A percentile compares a stretch with the other conserved stretches of the same genome.
Conservation (phyloP, 2,329 filamentous ascomycete genomes). For the Exophiala alcalophila region DNA sequence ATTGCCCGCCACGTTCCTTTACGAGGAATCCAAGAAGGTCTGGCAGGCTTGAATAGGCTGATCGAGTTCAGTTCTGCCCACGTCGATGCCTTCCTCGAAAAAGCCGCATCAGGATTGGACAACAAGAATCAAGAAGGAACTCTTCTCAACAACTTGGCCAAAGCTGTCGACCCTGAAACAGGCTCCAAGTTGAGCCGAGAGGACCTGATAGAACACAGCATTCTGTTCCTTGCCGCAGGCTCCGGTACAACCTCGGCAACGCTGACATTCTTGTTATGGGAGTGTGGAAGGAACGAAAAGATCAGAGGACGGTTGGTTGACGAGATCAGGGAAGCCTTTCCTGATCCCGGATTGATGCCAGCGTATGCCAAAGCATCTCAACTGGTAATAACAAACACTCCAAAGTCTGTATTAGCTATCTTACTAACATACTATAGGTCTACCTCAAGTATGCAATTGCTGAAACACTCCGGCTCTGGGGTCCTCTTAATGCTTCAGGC, state of each 20-base stretch:
- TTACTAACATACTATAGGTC: too few species aligned
- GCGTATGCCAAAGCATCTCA: constrained; percentile 5
- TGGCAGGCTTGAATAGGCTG: constrained; percentile 5
- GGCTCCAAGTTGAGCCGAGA: constrained; percentile 8
- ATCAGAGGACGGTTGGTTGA: not conserved
- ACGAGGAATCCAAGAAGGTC: constrained; percentile 2
- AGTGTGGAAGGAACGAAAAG: constrained; percentile 4
- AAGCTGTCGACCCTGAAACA: constrained; percentile 3
- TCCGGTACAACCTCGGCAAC: constrained; percentile 12
- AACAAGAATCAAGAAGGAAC: constrained; percentile 1
- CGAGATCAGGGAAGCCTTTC: constrained; percentile 6
- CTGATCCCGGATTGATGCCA: constrained; percentile 2
- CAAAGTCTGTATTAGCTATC: too few species aligned
- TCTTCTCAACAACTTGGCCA: constrained; percentile 4
- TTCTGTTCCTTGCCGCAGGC: constrained; percentile 10
- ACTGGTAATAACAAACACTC: constrained; percentile 2
- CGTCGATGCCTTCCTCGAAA: constrained; percentile 1
- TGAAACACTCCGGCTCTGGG: constrained; percentile 2
- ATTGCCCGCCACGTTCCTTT: constrained; percentile 4
- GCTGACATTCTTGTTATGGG: constrained; percentile 3
- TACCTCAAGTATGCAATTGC: not conserved
- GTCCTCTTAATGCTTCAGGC: not conserved
- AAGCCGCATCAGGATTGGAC: not conserved
- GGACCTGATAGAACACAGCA: constrained; percentile 8
- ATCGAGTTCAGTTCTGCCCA: constrained; percentile 4